These are phyloP conservation scores for Penicillium sp. DNA, from an alignment of 2,329 filamentous ascomycete species.

Conservation along the genomic window DNA sequence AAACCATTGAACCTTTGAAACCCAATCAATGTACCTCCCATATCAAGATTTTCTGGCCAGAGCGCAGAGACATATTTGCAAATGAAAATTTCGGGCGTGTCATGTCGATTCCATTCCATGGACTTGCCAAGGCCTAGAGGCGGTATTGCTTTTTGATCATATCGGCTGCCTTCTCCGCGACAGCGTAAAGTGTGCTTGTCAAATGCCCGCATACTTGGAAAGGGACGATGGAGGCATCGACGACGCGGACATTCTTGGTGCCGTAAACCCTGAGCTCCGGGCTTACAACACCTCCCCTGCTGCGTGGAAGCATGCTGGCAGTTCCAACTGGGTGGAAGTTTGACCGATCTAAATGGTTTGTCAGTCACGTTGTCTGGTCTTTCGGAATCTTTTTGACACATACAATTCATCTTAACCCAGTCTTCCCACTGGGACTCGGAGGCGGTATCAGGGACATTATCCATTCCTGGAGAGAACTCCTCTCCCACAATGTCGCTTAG, in stretches of 20 bases:
- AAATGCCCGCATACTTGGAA: slow-evolving; percentile 38
- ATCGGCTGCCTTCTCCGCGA: slow-evolving; percentile 38
- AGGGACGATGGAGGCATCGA: slow-evolving; percentile 40
- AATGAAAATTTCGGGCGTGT: neutral
- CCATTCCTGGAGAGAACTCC: slow-evolving; percentile 30
- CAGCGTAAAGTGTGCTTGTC: slow-evolving; percentile 37
- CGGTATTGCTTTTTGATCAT: slow-evolving; percentile 34
- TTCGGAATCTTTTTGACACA: slow-evolving; percentile 2
- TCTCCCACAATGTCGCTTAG: slow-evolving; percentile 28
- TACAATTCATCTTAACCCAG: slow-evolving; percentile 34
- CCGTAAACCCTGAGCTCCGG: slow-evolving; percentile 38
- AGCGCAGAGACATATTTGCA: neutral
- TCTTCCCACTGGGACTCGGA: slow-evolving; percentile 27
- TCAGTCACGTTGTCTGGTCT: neutral
- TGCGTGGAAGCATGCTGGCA: slow-evolving; percentile 39
- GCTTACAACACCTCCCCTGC: slow-evolving; percentile 40
- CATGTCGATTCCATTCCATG: neutral
- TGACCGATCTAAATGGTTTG: slow-evolving; percentile 25
- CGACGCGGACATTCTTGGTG: slow-evolving; percentile 39
- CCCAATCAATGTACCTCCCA: neutral
- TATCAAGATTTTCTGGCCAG: neutral
- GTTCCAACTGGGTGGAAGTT: slow-evolving; percentile 40
- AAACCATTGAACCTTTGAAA: neutral
- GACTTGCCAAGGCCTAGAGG: neutral
- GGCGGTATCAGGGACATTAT: slow-evolving; percentile 26